Evolutionary conservation across 257 asterid genomes (phyloP).

Genomic region (Euphrasia confusa): DNA sequence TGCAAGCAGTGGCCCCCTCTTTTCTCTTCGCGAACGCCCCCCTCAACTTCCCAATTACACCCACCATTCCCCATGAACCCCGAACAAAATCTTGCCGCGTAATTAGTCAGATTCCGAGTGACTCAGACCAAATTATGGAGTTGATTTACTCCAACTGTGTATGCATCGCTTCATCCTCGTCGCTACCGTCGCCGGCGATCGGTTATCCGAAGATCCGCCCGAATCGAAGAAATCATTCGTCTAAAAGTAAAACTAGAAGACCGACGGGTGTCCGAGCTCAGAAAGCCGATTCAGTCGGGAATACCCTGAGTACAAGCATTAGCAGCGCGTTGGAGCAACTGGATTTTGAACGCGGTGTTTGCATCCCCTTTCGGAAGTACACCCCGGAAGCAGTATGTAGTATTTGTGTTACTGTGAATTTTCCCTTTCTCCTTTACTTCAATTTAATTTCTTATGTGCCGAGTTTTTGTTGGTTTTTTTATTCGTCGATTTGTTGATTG

Average conservation of each 20-base stretch:
- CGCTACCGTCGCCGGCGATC: slow-evolving; percentile 28
- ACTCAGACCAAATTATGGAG: slow-evolving; percentile 31
- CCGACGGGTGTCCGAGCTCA: slow-evolving; percentile 32
- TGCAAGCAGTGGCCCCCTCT: slow-evolving; percentile 13
- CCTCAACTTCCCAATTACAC: slow-evolving; percentile 17
- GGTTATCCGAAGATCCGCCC: slow-evolving; percentile 20
- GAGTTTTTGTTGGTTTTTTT: no score
- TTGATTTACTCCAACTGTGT: slow-evolving; percentile 29
- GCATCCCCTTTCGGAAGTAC: slow-evolving; percentile 85
- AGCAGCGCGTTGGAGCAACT: slow-evolving; percentile 79
- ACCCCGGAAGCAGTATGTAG: slow-evolving; percentile 61
- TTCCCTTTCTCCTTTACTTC: neutral
- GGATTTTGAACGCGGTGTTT: slow-evolving; percentile 87
- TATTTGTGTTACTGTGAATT: neutral
- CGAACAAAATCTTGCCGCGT: slow-evolving; percentile 6
- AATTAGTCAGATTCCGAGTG: slow-evolving; percentile 10
- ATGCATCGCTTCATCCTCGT: slow-evolving; percentile 20
- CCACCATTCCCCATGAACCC: slow-evolving; percentile 29
- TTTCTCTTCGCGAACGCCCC: neutral
- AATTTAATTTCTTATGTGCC: neutral
- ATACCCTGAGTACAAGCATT: slow-evolving; percentile 29
- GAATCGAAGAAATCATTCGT: slow-evolving; percentile 21
- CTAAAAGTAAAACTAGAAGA: slow-evolving; percentile 22
- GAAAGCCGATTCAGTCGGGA: slow-evolving; percentile 30
- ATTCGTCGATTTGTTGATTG: no score